Evolutionary conservation across 2,329 filamentous ascomycete genomes (phyloP).

Genomic region (Aureobasidium subglaciale): DNA sequence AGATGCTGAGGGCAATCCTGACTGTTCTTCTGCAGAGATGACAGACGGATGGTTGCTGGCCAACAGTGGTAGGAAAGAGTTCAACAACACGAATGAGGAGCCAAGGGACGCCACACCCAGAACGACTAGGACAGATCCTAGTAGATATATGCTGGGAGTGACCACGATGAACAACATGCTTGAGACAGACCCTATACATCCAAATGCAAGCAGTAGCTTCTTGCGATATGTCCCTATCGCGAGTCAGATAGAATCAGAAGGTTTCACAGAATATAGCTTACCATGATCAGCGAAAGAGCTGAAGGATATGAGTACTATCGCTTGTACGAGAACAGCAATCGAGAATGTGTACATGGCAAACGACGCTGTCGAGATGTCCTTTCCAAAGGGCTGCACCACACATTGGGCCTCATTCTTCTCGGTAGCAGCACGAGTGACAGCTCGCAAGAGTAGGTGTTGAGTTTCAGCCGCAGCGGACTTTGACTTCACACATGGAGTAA

Average conservation of each 20-base stretch:
- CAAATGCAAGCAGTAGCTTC: conserved; percentile 71
- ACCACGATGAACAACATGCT: conserved; percentile 80
- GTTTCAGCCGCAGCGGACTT: conserved; percentile 13
- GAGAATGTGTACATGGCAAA: conserved; percentile 97
- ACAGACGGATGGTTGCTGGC: conserved; percentile 68
- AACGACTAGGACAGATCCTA: conserved; percentile 74
- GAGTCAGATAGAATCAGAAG: background rate
- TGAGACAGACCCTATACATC: conserved; percentile 65
- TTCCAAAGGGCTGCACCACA: conserved; percentile 67
- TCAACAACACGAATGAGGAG: conserved; percentile 90
- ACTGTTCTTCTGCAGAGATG: conserved; percentile 17
- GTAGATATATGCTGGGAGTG: conserved; percentile 63
- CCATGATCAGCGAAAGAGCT: conserved; percentile 91
- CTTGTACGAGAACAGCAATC: conserved; percentile 76
- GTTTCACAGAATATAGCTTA: conserved; percentile 15
- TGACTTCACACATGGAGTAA: conserved; percentile 54
- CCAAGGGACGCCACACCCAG: conserved; percentile 85
- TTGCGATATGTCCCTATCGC: conserved; percentile 61
- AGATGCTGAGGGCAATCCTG: background rate
- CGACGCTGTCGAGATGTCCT: conserved; percentile 81
- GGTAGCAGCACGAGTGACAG: conserved; percentile 11
- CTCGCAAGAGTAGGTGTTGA: conserved; percentile 19
- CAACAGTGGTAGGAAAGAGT: conserved; percentile 82
- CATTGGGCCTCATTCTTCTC: conserved; percentile 56
- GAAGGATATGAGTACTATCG: conserved; percentile 83